Evolutionary conservation across 2,329 filamentous ascomycete species (phyloP), one percentile per base, ranked within the genome.

Genomic region (Fonsecaea pugnacius): DNA sequence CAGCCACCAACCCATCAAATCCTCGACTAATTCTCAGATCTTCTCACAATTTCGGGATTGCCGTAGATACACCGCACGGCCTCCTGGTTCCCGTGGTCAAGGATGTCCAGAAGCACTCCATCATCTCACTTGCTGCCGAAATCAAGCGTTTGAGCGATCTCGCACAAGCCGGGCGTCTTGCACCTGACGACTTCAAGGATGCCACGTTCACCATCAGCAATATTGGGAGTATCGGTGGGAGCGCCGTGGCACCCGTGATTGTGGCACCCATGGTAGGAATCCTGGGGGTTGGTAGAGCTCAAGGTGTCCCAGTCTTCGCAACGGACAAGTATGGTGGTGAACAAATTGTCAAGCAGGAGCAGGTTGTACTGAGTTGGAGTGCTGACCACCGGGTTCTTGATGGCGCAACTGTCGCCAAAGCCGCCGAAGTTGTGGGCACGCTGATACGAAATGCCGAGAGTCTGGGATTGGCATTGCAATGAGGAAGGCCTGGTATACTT

Each of bases 201-300:
- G 92, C 92, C 18, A 97, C 94, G 1, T 94, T 99, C 73, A 97
- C 94, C 0, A 87, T 98, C 56, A 96, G 92, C 71, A 99, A 99
- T 76, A 96, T 99, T 71, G 95, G 95, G 51, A 96, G 88, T 71
- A 92, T 99, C 53, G 95, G 95, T 58, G 95, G 95, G 27, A 94
- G 91, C 0, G 96, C 96, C 72, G 87, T 98, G 53, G 88, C 90
- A 35, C 95, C 95, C 1, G 91, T 98, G 56, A 91, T 98, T 71
- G 91, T 96, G 53, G 89, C 92, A 66, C 89, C 86, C 51, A 92
- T 97, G 78, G 91, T 98, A 7, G 92, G 91, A 7, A 98, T 63
- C 24, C 46, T 63, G 12, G 61, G 55, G 14, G 14, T 63, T 32
- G 95, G 95, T 4, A 87, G 90, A 70, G 87, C 92, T 75, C 89